phyloP scores from a whole-genome alignment of 306 rosid species.

The Cicer pinnatifidum region DNA sequence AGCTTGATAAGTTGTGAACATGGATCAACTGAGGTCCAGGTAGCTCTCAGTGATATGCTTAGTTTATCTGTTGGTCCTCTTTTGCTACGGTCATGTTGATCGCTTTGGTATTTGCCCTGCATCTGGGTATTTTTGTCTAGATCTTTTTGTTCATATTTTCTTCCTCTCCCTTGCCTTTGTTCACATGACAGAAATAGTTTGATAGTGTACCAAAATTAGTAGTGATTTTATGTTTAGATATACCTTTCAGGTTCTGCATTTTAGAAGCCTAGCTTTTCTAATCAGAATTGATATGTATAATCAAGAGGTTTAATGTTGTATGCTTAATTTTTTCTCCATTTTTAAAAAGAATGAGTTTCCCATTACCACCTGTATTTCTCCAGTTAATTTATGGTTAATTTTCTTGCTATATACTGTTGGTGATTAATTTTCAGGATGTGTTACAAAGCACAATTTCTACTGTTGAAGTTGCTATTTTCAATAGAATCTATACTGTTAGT shows the following conservation, averaged over 20 bases:
- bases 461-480: slow-evolving; percentile 11
- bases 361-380: slow-evolving; percentile 8
- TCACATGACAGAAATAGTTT: slow-evolving; percentile 58
- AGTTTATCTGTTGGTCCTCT: slow-evolving; percentile 84
- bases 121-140: slow-evolving; percentile 56
- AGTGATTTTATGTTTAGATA: slow-evolving; percentile 55
- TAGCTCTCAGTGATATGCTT: slow-evolving; percentile 88
- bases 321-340: slow-evolving; percentile 39
- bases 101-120: slow-evolving; percentile 50
- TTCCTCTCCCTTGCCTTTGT: slow-evolving; percentile 30
- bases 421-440: slow-evolving; percentile 11
- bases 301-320: slow-evolving; percentile 59
- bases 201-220: slow-evolving; percentile 61
- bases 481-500: background rate
- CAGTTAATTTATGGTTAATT: slow-evolving; percentile 2
- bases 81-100: slow-evolving; percentile 79
- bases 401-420: slow-evolving; percentile 15
- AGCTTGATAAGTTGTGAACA: slow-evolving; percentile 94
- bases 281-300: slow-evolving; percentile 48
- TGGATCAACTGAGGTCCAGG: slow-evolving; percentile 89
- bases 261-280: slow-evolving; percentile 56
- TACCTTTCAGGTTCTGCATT: slow-evolving; percentile 55
- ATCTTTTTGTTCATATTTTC: slow-evolving; percentile 52
- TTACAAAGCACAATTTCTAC: background rate
- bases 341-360: slow-evolving; percentile 38